These are phyloP conservation scores for Bruguiera parviflora DNA, from an alignment of 345 rosid genomes.

Conservation along the genomic window DNA sequence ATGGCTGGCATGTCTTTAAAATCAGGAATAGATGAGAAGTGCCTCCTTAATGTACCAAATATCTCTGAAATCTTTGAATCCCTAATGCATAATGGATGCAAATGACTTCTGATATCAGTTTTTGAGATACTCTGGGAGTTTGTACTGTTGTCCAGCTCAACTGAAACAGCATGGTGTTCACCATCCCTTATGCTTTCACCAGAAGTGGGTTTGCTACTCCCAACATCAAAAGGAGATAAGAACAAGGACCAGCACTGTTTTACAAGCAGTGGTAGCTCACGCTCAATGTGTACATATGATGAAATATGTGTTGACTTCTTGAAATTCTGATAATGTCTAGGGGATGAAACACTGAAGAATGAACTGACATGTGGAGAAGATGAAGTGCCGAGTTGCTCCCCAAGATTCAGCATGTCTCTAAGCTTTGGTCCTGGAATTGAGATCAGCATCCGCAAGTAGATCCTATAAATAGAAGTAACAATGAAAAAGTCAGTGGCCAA, in stretches of 20 bases:
- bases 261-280: conserved; percentile 57
- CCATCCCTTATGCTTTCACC: conserved; percentile 38
- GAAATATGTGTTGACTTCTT: conserved; percentile 58
- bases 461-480: conserved; percentile 44
- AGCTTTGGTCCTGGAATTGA: conserved; percentile 82
- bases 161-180: conserved; percentile 44
- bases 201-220: conserved; percentile 41
- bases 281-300: conserved; percentile 67
- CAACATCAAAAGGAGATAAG: conserved; percentile 50
- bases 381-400: conserved; percentile 58
- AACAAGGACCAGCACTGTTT: conserved; percentile 89
- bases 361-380: conserved; percentile 70
- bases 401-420: conserved; percentile 60
- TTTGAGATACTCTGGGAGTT: conserved; percentile 39
- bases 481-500: conserved; percentile 13
- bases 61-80: conserved; percentile 79
- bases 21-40: conserved; percentile 87
- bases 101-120: conserved; percentile 34
- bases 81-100: conserved; percentile 62
- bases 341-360: conserved; percentile 60
- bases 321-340: conserved; percentile 48
- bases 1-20: conserved; percentile 69
- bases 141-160: conserved; percentile 34
- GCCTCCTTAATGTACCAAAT: conserved; percentile 61
- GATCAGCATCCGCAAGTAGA: conserved; percentile 81